These are phyloP conservation scores for Senna tora DNA, from an alignment of 306 rosid species.

Conservation along the genomic window DNA sequence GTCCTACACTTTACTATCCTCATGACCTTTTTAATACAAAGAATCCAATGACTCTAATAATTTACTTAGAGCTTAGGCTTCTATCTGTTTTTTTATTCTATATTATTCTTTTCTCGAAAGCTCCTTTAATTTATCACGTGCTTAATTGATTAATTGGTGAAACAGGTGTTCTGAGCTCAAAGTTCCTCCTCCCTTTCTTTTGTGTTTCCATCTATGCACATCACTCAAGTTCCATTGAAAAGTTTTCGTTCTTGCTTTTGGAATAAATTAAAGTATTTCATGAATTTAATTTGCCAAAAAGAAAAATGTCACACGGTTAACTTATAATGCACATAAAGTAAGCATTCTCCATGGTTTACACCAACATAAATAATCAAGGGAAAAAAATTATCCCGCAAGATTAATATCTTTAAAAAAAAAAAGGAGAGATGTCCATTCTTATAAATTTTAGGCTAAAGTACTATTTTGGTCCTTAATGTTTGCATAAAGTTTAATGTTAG, in stretches of 20 bases:
- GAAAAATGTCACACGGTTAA: background rate
- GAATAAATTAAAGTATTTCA: background rate
- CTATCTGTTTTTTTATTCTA: background rate
- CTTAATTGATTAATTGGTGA: background rate
- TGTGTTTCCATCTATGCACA: background rate
- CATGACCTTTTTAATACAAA: background rate
- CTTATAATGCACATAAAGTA: conserved; percentile 9
- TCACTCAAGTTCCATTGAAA: background rate
- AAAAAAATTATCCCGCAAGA: conserved; percentile 4
- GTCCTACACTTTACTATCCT: background rate
- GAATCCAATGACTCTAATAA: background rate
- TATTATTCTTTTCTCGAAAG: background rate
- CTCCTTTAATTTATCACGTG: conserved; percentile 1
- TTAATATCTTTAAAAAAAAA: background rate
- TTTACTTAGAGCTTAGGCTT: background rate
- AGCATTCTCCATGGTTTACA: background rate
- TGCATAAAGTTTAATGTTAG: too few relatives aligned
- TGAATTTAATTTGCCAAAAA: background rate
- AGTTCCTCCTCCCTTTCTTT: background rate
- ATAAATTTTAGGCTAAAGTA: too few relatives aligned
- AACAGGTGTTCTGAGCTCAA: background rate
- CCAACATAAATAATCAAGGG: background rate
- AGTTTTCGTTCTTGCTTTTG: background rate
- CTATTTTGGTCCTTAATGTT: too few relatives aligned
- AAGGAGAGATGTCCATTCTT: conserved; percentile 3